Evolutionary conservation across 805 yeast species (phyloP).

Genomic region (Myxozyma neotropica): DNA sequence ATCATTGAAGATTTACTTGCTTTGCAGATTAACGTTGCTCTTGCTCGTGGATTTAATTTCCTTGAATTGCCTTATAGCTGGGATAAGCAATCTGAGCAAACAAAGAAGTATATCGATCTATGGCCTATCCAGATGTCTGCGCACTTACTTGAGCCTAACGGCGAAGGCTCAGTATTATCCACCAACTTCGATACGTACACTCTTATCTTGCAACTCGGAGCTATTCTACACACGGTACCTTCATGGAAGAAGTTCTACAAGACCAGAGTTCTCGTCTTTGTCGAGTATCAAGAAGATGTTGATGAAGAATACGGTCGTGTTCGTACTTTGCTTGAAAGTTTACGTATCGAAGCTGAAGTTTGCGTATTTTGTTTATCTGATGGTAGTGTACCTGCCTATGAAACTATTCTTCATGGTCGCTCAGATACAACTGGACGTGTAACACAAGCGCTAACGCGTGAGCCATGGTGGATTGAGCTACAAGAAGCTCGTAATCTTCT

Average conservation of each 20-base stretch:
- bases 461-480: conserved; percentile 85
- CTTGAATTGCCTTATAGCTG: conserved; percentile 59
- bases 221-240: conserved; percentile 88
- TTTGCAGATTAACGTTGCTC: conserved; percentile 88
- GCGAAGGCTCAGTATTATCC: conserved; percentile 67
- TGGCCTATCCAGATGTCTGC: conserved; percentile 98
- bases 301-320: conserved; percentile 70
- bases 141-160: conserved; percentile 64
- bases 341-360: conserved; percentile 84
- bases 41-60: conserved; percentile 81
- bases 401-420: conserved; percentile 74
- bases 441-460: conserved; percentile 55
- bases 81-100: conserved; percentile 38
- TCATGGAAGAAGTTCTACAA: conserved; percentile 81
- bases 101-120: conserved; percentile 66
- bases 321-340: conserved; percentile 62
- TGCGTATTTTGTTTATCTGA: conserved; percentile 67
- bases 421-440: conserved; percentile 51
- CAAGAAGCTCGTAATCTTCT: conserved; percentile 54
- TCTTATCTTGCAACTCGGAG: conserved; percentile 88
- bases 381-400: conserved; percentile 62
- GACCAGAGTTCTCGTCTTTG: conserved; percentile 85
- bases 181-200: conserved; percentile 97
- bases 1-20: conserved; percentile 85
- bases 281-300: conserved; percentile 72